Evolutionary conservation across 495 filamentous ascomycete species (phyloP).

Genomic region (Neurospora tetraspora): DNA sequence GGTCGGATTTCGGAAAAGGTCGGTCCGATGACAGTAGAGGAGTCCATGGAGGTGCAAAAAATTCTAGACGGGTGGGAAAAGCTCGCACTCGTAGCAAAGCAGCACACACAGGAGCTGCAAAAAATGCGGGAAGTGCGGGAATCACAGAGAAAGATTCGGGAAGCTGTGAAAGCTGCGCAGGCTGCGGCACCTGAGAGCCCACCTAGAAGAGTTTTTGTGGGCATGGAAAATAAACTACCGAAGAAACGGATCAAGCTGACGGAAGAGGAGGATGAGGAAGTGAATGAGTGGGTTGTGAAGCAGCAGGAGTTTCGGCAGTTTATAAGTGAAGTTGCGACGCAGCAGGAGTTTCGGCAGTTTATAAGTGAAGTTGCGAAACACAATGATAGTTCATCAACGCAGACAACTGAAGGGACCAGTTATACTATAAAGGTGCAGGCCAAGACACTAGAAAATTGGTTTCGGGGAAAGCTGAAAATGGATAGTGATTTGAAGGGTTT

Average conservation of each 20-base stretch:
- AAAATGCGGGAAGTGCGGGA: neutral
- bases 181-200: neutral
- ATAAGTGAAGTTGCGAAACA: neutral
- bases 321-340: neutral
- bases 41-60: neutral
- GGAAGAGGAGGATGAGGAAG: neutral
- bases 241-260: neutral
- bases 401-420: neutral
- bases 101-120: neutral
- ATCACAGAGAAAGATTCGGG: neutral
- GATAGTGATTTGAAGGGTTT: neutral
- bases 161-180: neutral
- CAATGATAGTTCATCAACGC: neutral
- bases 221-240: neutral
- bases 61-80: neutral
- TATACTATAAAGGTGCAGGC: neutral
- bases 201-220: neutral
- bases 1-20: neutral
- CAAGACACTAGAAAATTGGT: neutral
- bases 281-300: neutral
- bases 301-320: neutral
- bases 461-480: neutral
- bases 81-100: neutral
- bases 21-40: neutral
- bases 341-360: neutral